Conservation (phyloP, 225 moss, liverwort and hornwort species). For the Sphagnum tenellum region DNA sequence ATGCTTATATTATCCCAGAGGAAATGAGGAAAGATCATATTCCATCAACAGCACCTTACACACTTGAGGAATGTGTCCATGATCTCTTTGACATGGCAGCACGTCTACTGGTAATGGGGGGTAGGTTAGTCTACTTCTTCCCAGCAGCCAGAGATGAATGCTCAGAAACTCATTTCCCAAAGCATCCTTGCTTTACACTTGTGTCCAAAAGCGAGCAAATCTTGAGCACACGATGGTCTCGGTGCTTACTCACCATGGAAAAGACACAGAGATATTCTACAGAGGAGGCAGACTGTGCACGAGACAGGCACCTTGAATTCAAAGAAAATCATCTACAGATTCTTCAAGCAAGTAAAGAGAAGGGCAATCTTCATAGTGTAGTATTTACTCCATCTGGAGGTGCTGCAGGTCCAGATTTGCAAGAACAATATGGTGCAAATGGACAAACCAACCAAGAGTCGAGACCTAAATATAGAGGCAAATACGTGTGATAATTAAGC, state of each 20-base stretch:
- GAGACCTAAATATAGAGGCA: slow-evolving; percentile 92
- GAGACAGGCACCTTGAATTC: slow-evolving; percentile 52
- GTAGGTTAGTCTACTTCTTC: slow-evolving; percentile 90
- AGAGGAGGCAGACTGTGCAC: slow-evolving; percentile 46
- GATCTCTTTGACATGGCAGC: slow-evolving; percentile 86
- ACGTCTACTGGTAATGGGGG: slow-evolving; percentile 70
- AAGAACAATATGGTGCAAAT: slow-evolving; percentile 19
- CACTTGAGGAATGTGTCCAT: slow-evolving; percentile 80
- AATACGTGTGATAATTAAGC: slow-evolving; percentile 52
- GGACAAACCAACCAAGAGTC: slow-evolving; percentile 30
- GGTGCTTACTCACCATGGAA: slow-evolving; percentile 92
- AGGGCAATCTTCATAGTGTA: slow-evolving; percentile 63
- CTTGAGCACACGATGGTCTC: slow-evolving; percentile 77
- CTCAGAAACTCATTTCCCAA: slow-evolving; percentile 65
- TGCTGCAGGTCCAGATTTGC: slow-evolving; percentile 31
- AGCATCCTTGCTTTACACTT: slow-evolving; percentile 83
- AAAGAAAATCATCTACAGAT: slow-evolving; percentile 63
- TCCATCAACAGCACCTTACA: slow-evolving; percentile 94
- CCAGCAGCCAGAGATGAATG: slow-evolving; percentile 86
- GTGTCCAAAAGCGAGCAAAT: slow-evolving; percentile 84
- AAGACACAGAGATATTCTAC: slow-evolving; percentile 58
- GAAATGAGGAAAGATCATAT: slow-evolving; percentile 75
- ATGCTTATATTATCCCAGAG: slow-evolving; percentile 72
- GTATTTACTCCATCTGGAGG: slow-evolving; percentile 53
- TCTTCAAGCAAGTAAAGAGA: slow-evolving; percentile 64